A percentile compares a stretch with the other conserved stretches of the same genome.
phyloP scores from a whole-genome alignment of 2,329 filamentous ascomycete species.

The Claviceps maximensis region DNA sequence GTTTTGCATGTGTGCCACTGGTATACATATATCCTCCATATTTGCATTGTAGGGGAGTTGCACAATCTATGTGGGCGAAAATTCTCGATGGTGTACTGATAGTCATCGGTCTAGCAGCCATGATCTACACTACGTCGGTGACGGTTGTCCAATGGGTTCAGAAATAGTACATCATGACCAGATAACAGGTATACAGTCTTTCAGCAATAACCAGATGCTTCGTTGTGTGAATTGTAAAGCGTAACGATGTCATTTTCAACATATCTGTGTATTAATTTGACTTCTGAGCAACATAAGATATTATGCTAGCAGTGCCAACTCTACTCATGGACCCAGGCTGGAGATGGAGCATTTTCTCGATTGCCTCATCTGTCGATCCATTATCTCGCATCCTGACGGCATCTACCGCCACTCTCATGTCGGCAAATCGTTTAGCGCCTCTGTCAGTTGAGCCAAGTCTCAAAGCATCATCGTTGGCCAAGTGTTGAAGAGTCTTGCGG shows the following conservation, averaged over 20 bases:
- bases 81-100: conserved; percentile 49
- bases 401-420: conserved; percentile 2
- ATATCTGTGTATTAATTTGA: no score
- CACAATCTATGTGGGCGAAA: conserved; percentile 41
- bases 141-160: conserved; percentile 31
- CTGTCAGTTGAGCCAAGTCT: not conserved
- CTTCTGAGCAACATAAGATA: not conserved
- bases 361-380: not conserved
- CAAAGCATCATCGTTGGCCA: not conserved
- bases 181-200: no score
- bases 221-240: no score
- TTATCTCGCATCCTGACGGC: conserved; percentile 3
- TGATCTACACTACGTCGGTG: conserved; percentile 58
- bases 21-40: conserved; percentile 67
- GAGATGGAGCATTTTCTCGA: not conserved
- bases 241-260: no score
- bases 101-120: conserved; percentile 47
- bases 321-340: not conserved
- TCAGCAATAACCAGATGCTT: no score
- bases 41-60: conserved; percentile 56
- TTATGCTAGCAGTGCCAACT: not conserved
- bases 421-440: conserved; percentile 1
- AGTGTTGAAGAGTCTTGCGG: not conserved
- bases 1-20: conserved; percentile 59
- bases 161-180: not conserved